Conservation (phyloP, 1,284 basidiomycete genomes). For the Rhizoctonia solani region DNA sequence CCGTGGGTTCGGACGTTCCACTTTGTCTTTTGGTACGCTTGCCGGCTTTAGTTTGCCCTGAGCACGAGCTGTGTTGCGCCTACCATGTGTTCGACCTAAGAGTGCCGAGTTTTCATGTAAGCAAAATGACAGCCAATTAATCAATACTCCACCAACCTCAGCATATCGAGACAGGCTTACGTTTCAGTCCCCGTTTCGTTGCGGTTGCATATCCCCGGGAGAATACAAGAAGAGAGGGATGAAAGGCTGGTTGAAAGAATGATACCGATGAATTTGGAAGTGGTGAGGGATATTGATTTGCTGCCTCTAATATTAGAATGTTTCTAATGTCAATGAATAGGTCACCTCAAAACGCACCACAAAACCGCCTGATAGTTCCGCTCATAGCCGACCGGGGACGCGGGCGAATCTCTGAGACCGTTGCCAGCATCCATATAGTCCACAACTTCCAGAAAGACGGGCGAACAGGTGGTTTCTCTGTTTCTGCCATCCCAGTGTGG, state of each 20-base stretch:
- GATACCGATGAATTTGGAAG: slow-evolving; percentile 19
- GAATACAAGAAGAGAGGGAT: not conserved
- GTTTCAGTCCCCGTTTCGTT: not conserved
- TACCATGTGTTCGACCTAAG: not conserved
- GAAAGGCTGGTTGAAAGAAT: slow-evolving; percentile 14
- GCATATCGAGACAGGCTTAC: not conserved
- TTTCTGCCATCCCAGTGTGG: too few relatives aligned
- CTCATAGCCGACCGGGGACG: not conserved
- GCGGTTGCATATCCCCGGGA: slow-evolving; percentile 22
- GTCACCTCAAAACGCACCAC: slow-evolving; percentile 11
- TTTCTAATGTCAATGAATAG: not conserved
- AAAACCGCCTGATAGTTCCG: not conserved
- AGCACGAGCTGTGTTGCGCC: too few relatives aligned
- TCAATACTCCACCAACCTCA: not conserved
- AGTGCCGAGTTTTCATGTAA: not conserved
- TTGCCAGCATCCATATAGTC: not conserved
- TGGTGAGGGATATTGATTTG: slow-evolving; percentile 1
- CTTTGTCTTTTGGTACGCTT: too few relatives aligned
- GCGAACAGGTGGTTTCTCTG: too few relatives aligned
- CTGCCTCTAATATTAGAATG: not conserved
- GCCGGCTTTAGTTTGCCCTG: too few relatives aligned
- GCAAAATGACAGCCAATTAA: not conserved
- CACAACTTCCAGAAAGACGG: not conserved
- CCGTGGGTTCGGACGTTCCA: too few relatives aligned
- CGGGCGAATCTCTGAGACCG: not conserved